Evolutionary conservation across 768 basidiomycete species (phyloP), one percentile per base, ranked within the genome.

Genomic region (Trametes punicea): DNA sequence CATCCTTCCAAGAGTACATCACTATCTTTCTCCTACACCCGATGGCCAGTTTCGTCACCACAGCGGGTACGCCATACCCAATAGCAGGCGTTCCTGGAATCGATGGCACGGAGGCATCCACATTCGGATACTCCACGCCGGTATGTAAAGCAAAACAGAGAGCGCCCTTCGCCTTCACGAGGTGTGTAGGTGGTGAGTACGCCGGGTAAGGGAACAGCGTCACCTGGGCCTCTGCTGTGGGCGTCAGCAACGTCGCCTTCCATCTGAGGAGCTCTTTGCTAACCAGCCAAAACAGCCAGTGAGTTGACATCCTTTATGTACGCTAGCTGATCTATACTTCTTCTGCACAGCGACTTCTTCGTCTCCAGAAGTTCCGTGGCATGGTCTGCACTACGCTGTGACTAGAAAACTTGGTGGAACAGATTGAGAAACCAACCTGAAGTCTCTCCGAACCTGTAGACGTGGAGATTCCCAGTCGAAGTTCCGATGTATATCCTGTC

Each of bases 21-120:
- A 94, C 85, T 6, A 90, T 82, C 67, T 86, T 92, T 60, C 93
- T 80, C 59, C 88, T 75, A 68, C 95, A 97, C 25, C 94, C 96
- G 4, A 97, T 78, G 11, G 91, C 77, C 15, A 99, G 78, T 52
- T 80, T 78, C 0, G 93, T 93, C n/a, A 90, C 74, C 21, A 86
- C 70, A 3, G 78, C 79, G 30, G 90, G 85, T 29, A 88, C 84
- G 9, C 80, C 73, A 26, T 76, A 77, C 1, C 70, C 72, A 26
- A 67, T 58, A 36, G 55, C 61, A 58, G 20, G 47, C 55, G 23
- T 63, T 51, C 44, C 60, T 16, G 49, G 66, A 36, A 34, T 62
- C 25, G 39, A 40, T 7, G 56, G 49, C 4, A 54, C 48, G 6
- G 54, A 65, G 23, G 66, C 68, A 33, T 71, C 66, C 2, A 68